Percentiles rank a stretch among this genome's conserved stretches.
phyloP scores from a whole-genome alignment of 2,329 filamentous ascomycete species.

The Fusarium pseudograminearum region DNA sequence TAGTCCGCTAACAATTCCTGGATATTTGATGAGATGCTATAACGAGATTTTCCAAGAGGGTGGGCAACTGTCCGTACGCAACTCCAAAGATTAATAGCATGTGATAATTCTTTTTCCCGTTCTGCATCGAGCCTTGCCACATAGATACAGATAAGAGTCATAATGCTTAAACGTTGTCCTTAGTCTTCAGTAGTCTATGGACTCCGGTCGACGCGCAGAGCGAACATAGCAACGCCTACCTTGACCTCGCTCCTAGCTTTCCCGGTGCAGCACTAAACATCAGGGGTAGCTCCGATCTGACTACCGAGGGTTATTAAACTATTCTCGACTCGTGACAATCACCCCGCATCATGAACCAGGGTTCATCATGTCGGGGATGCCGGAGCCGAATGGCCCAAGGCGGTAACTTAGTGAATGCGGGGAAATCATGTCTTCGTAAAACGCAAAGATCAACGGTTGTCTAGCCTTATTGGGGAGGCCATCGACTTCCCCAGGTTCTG shows the following conservation, averaged over 20 bases:
- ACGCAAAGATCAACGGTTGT: conserved; percentile 5
- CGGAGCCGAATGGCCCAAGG: conserved; percentile 14
- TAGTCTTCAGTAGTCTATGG: no score
- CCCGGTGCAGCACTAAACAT: background rate
- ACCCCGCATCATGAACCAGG: conserved; percentile 5
- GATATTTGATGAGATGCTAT: background rate
- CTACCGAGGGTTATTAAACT: conserved; percentile 6
- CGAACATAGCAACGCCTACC: background rate
- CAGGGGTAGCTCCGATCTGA: background rate
- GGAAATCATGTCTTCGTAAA: background rate
- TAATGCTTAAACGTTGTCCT: no score
- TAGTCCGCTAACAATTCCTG: background rate
- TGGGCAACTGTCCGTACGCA: accelerated
- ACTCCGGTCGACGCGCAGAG: background rate
- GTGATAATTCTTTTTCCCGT: background rate
- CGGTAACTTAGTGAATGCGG: background rate
- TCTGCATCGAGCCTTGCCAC: no score
- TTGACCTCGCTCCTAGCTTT: background rate
- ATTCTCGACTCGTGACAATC: conserved; percentile 4
- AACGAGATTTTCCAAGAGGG: background rate
- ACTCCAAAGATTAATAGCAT: background rate
- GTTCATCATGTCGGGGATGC: conserved; percentile 10
- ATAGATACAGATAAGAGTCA: background rate
- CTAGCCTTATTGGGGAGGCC: background rate
- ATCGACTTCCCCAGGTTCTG: conserved; percentile 3